Percentiles rank a stretch among this genome's conserved stretches.
phyloP scores from a whole-genome alignment of 2,329 filamentous ascomycete genomes.

The Gaeumannomyces sp. region DNA sequence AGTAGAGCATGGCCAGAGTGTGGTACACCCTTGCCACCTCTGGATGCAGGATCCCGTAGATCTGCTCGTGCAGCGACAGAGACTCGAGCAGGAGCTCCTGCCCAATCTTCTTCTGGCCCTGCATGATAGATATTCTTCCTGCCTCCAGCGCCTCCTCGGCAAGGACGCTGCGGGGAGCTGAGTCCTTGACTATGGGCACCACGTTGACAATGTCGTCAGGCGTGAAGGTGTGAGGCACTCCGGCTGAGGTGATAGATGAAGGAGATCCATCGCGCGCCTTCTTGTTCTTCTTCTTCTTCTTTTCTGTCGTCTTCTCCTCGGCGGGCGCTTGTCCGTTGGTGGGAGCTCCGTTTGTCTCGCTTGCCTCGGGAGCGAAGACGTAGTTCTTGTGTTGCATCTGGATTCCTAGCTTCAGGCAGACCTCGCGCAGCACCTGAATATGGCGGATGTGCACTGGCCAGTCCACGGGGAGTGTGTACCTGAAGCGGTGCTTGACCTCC shows the following conservation, averaged over 20 bases:
- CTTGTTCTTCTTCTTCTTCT: constrained; percentile 59
- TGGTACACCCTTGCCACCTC: constrained; percentile 96
- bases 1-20: constrained; percentile 90
- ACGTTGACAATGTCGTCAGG: constrained; percentile 86
- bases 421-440: constrained; percentile 81
- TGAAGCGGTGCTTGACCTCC: constrained; percentile 69
- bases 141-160: constrained; percentile 95
- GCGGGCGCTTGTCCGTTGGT: constrained; percentile 21
- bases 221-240: constrained; percentile 57
- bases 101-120: constrained; percentile 90
- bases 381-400: constrained; percentile 80
- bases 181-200: constrained; percentile 93
- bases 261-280: constrained; percentile 49
- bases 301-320: constrained; percentile 35
- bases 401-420: constrained; percentile 81
- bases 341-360: constrained; percentile 22
- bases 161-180: constrained; percentile 79
- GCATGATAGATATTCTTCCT: constrained; percentile 90
- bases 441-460: constrained; percentile 66
- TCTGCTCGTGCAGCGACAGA: constrained; percentile 92
- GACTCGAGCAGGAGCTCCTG: constrained; percentile 96
- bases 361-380: constrained; percentile 46
- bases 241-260: constrained; percentile 35
- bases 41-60: constrained; percentile 94
- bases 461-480: constrained; percentile 61